Conservation (phyloP, 163 green algal species). For the Scenedesmus sp. region DNA sequence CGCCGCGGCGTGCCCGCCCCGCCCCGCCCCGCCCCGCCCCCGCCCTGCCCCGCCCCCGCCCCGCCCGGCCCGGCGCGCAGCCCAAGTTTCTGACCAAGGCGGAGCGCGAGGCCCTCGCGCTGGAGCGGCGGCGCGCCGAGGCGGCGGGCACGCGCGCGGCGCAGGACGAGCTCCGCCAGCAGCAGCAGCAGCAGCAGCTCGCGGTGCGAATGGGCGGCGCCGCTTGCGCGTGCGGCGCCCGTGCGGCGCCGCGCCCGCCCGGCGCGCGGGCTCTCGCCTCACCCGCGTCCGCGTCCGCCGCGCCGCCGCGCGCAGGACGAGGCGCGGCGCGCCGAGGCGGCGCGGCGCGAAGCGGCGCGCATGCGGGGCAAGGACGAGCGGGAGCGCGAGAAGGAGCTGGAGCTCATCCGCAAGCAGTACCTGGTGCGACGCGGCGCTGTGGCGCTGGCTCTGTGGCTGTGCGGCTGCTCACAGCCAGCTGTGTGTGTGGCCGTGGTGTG, state of each 20-base stretch:
- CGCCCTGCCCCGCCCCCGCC: background rate
- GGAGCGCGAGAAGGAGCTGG: constrained; percentile 62
- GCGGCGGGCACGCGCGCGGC: constrained; percentile 48
- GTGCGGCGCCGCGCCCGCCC: no score
- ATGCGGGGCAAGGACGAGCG: constrained; percentile 34
- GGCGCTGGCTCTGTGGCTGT: background rate
- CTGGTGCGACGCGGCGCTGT: constrained; percentile 73
- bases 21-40: background rate
- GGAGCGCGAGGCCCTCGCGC: constrained; percentile 82
- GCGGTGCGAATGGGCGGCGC: background rate
- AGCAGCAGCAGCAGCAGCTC: constrained; percentile 22
- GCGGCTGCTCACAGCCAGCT: background rate
- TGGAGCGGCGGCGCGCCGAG: constrained; percentile 74
- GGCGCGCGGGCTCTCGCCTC: no score
- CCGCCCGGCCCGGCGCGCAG: constrained; percentile 51
- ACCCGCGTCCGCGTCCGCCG: no score
- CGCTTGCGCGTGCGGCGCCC: no score
- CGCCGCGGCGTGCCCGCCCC: background rate
- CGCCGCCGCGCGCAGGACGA: constrained; percentile 24
- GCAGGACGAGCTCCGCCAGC: constrained; percentile 26
- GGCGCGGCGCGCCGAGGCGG: constrained; percentile 16
- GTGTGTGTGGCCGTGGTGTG: background rate
- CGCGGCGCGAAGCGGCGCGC: constrained; percentile 8
- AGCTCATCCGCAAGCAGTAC: constrained; percentile 93
- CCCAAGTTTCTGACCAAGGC: constrained; percentile 94